Conservation (phyloP, 2,329 filamentous ascomycete species). For the Microascus cirrosus region DNA sequence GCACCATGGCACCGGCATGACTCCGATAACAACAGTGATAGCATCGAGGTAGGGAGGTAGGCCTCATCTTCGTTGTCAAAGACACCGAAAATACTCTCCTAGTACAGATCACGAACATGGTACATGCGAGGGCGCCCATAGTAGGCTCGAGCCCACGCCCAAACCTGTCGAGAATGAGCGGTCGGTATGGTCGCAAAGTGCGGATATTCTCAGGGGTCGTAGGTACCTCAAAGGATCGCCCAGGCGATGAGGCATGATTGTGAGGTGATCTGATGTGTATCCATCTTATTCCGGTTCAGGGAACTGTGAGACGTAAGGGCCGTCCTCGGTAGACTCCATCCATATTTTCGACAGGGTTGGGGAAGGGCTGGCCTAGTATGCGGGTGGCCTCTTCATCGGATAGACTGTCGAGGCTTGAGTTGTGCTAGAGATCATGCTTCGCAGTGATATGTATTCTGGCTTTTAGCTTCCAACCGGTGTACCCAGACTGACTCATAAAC, state of each 20-base stretch:
- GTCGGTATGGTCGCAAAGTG: slow-evolving; percentile 16
- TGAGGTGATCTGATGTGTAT: not conserved
- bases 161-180: slow-evolving; percentile 12
- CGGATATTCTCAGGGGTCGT: slow-evolving; percentile 10
- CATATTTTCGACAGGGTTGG: slow-evolving; percentile 5
- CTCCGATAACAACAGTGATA: slow-evolving; percentile 17
- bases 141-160: slow-evolving; percentile 13
- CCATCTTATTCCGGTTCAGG: slow-evolving; percentile 8
- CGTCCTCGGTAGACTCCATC: slow-evolving; percentile 6
- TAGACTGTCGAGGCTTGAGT: not conserved
- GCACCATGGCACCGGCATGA: slow-evolving; percentile 19
- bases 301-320: slow-evolving; percentile 11
- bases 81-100: slow-evolving; percentile 16
- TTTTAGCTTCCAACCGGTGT: too few relatives aligned
- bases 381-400: slow-evolving; percentile 7
- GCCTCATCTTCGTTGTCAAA: slow-evolving; percentile 18
- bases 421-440: not conserved
- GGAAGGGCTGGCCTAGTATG: slow-evolving; percentile 8
- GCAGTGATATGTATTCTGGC: not conserved
- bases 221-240: not conserved
- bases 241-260: not conserved
- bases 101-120: slow-evolving; percentile 18
- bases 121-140: slow-evolving; percentile 23
- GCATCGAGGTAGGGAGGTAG: slow-evolving; percentile 12
- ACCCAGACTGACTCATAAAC: too few relatives aligned